These are phyloP conservation scores for Schoenoplectus triqueter DNA, from an alignment of 202 grass and related monocot species.

Conservation along the genomic window DNA sequence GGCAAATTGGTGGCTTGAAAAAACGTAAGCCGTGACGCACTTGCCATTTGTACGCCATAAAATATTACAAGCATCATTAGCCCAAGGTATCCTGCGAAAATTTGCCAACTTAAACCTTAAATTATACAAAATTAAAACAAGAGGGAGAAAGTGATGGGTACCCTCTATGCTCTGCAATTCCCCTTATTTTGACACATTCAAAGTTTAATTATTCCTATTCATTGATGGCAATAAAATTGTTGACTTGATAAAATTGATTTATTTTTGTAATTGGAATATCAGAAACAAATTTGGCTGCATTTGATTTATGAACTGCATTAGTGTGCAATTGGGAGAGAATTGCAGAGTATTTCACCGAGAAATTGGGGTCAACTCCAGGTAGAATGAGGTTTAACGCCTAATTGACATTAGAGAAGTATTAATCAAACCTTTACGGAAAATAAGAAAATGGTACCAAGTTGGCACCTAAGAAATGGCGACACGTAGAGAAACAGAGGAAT, in stretches of 20 bases:
- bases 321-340: background rate
- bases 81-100: constrained; percentile 35
- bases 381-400: constrained; percentile 29
- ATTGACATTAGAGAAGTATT: constrained; percentile 22
- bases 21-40: constrained; percentile 86
- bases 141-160: background rate
- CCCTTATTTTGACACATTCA: background rate
- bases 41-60: constrained; percentile 19
- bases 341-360: constrained; percentile 20
- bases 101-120: constrained; percentile 37
- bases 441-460: constrained; percentile 22
- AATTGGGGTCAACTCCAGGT: constrained; percentile 29
- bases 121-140: constrained; percentile 35
- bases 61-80: constrained; percentile 33
- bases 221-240: background rate
- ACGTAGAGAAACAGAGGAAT: constrained; percentile 26
- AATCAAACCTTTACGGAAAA: constrained; percentile 33
- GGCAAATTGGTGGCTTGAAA: constrained; percentile 39
- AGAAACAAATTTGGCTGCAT: background rate
- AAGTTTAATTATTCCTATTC: background rate
- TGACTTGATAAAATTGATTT: background rate
- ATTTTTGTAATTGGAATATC: background rate
- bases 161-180: constrained; percentile 1
- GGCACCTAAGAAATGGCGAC: background rate
- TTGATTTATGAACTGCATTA: background rate